Conservation (phyloP, 2,329 filamentous ascomycete genomes). For the Beauveria sp. region DNA sequence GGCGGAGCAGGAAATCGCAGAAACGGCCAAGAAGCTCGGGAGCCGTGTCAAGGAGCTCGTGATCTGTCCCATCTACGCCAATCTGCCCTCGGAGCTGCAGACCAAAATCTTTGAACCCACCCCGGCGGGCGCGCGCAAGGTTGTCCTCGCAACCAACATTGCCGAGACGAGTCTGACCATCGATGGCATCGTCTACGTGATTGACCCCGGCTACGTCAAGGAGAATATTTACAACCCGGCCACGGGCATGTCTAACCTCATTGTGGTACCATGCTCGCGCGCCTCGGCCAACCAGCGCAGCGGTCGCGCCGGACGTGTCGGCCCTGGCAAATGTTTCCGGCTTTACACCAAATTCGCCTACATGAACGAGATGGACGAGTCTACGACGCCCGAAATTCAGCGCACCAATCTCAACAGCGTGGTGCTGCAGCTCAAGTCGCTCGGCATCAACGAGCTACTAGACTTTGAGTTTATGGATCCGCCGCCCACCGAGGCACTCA, state of each 20-base stretch:
- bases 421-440: slow-evolving; percentile 76
- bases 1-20: slow-evolving; percentile 73
- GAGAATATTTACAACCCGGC: slow-evolving; percentile 89
- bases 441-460: slow-evolving; percentile 87
- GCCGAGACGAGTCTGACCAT: slow-evolving; percentile 94
- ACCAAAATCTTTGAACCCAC: slow-evolving; percentile 93
- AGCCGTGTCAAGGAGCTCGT: slow-evolving; percentile 79
- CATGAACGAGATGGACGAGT: slow-evolving; percentile 91
- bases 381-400: slow-evolving; percentile 87
- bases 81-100: slow-evolving; percentile 83
- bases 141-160: slow-evolving; percentile 93
- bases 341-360: slow-evolving; percentile 91
- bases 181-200: slow-evolving; percentile 92
- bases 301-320: slow-evolving; percentile 85
- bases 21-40: slow-evolving; percentile 81
- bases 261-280: slow-evolving; percentile 83
- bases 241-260: slow-evolving; percentile 85
- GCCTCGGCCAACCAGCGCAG: slow-evolving; percentile 90
- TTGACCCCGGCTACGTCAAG: slow-evolving; percentile 92
- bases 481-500: slow-evolving; percentile 81
- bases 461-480: slow-evolving; percentile 97
- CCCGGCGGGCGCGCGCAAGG: slow-evolving; percentile 75
- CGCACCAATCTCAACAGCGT: slow-evolving; percentile 80
- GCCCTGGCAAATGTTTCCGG: slow-evolving; percentile 86
- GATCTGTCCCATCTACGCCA: slow-evolving; percentile 90